Percentiles rank a stretch among this genome's conserved stretches.
These are phyloP conservation scores for Cornus controversa DNA, from an alignment of 148 eudicot genomes.

Conservation along the genomic window DNA sequence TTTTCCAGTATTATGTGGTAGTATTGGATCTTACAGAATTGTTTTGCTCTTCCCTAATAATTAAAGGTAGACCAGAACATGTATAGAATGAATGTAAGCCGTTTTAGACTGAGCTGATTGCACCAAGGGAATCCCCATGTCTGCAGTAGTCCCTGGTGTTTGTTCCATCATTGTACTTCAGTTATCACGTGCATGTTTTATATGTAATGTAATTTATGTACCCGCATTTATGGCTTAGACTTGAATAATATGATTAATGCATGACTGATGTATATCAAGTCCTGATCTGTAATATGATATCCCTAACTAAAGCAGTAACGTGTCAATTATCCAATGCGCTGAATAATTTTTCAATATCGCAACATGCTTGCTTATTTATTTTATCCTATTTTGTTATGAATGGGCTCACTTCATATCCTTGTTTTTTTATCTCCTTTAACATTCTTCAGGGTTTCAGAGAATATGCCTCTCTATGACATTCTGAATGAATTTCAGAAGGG, in stretches of 20 bases:
- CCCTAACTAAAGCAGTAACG: too few species aligned
- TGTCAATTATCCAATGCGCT: too few species aligned
- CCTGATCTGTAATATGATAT: too few species aligned
- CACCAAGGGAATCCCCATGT: too few species aligned
- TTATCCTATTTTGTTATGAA: not conserved
- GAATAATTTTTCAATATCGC: not conserved
- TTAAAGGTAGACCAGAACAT: not conserved
- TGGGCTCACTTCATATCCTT: not conserved
- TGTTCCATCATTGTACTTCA: too few species aligned
- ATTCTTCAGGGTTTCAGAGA: constrained; percentile 74
- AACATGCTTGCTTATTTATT: not conserved
- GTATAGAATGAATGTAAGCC: not conserved
- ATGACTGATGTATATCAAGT: not conserved
- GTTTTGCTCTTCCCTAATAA: not conserved
- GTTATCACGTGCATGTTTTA: too few species aligned
- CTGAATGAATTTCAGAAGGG: constrained; percentile 97
- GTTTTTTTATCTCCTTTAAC: constrained; percentile 4
- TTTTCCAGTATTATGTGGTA: not conserved
- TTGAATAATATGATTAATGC: not conserved
- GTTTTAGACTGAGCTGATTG: not conserved
- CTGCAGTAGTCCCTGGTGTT: too few species aligned
- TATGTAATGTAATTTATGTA: too few species aligned
- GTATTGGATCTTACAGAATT: not conserved
- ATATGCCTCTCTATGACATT: constrained; percentile 97
- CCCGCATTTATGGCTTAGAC: not conserved